Evolutionary conservation across 768 basidiomycete genomes (phyloP).

Genomic region (Erythrobasidium yunnanense): DNA sequence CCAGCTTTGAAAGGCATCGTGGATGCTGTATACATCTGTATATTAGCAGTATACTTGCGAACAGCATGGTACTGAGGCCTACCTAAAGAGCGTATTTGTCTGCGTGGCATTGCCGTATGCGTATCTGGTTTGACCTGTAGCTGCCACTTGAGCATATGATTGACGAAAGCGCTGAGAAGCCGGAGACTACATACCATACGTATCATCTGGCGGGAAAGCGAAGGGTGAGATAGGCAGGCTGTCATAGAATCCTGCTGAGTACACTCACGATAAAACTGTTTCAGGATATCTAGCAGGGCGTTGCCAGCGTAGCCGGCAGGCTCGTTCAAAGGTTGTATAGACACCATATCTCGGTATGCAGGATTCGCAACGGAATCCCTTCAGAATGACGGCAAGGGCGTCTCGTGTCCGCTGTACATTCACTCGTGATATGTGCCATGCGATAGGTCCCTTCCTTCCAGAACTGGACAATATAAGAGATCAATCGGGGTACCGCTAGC

Average conservation of each 20-base stretch:
- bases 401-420: slow-evolving; percentile 24
- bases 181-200: no score
- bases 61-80: background rate
- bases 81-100: slow-evolving; percentile 10
- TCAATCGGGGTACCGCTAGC: no score
- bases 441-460: background rate
- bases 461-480: background rate
- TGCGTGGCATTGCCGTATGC: slow-evolving; percentile 11
- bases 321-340: slow-evolving; percentile 24
- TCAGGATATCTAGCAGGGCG: slow-evolving; percentile 20
- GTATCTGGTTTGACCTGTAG: background rate
- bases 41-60: background rate
- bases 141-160: no score
- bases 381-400: slow-evolving; percentile 7
- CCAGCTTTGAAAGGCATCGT: slow-evolving; percentile 4
- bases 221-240: no score
- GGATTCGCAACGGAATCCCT: slow-evolving; percentile 26
- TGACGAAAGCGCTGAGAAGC: no score
- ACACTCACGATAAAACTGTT: slow-evolving; percentile 16
- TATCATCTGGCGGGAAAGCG: slow-evolving; percentile 8
- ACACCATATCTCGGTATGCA: slow-evolving; percentile 14
- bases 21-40: background rate
- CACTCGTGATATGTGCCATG: slow-evolving; percentile 18
- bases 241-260: no score
- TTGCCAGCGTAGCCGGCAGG: slow-evolving; percentile 24